Evolutionary conservation across 2,329 filamentous ascomycete species (phyloP).

Genomic region (Plectosphaerella plurivora): DNA sequence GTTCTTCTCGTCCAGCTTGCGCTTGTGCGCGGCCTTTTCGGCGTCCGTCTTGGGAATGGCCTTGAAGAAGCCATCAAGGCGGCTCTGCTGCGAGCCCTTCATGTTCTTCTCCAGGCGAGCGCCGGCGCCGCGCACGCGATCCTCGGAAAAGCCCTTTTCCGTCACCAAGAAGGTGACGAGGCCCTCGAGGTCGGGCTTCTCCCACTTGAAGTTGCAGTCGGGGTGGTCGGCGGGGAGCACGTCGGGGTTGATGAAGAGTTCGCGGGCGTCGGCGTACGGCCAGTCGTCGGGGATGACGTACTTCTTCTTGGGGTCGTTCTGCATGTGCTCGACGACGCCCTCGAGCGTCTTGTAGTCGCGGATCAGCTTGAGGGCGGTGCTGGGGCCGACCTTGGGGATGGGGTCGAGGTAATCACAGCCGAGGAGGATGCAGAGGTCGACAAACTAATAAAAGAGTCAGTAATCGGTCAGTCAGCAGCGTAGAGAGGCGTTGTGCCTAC

Average conservation of each 20-base stretch:
- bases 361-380: slow-evolving; percentile 88
- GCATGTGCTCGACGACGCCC: slow-evolving; percentile 75
- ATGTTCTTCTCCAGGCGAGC: slow-evolving; percentile 81
- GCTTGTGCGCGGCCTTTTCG: slow-evolving; percentile 80
- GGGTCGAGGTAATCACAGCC: slow-evolving; percentile 98
- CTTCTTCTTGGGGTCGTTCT: slow-evolving; percentile 73
- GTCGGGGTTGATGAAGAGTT: slow-evolving; percentile 88
- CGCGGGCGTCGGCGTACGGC: slow-evolving; percentile 88
- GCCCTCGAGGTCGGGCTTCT: slow-evolving; percentile 84
- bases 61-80: slow-evolving; percentile 97
- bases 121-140: slow-evolving; percentile 78
- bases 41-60: slow-evolving; percentile 81
- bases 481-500: slow-evolving; percentile 35
- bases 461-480: not conserved
- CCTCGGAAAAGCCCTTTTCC: slow-evolving; percentile 96
- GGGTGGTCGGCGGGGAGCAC: slow-evolving; percentile 78
- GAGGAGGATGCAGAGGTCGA: slow-evolving; percentile 94
- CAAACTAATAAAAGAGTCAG: slow-evolving; percentile 58
- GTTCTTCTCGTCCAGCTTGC: slow-evolving; percentile 88
- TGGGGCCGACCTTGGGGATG: slow-evolving; percentile 88
- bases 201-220: slow-evolving; percentile 97
- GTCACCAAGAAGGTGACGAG: slow-evolving; percentile 84
- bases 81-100: slow-evolving; percentile 84
- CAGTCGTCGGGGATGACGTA: slow-evolving; percentile 91
- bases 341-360: slow-evolving; percentile 87